Percentiles rank a stretch among this genome's conserved stretches.
Evolutionary conservation across 2,329 filamentous ascomycete species (phyloP).

Genomic region (Epichloe gansuensis): DNA sequence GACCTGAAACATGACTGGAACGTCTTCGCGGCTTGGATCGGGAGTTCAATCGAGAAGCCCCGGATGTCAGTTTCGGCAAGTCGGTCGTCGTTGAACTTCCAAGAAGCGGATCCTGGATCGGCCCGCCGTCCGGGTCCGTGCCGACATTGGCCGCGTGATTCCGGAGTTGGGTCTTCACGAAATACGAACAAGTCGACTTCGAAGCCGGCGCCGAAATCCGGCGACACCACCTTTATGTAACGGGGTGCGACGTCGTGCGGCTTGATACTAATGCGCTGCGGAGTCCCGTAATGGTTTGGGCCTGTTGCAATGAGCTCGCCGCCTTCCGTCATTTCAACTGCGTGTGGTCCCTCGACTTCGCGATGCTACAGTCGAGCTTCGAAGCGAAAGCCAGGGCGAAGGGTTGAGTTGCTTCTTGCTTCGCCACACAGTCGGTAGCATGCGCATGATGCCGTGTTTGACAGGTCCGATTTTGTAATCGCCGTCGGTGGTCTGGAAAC

Average conservation of each 20-base stretch:
- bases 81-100: neutral
- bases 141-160: neutral
- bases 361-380: neutral
- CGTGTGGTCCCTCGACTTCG: neutral
- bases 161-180: neutral
- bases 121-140: neutral
- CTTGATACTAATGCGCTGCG: neutral
- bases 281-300: neutral
- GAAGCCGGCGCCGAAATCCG: neutral
- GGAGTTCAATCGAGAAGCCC: neutral
- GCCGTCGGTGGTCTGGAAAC: too few species aligned
- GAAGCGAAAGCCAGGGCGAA: neutral
- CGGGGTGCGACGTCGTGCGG: neutral
- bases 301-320: neutral
- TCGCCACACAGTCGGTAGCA: too few species aligned
- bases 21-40: too few species aligned
- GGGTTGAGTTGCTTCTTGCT: too few species aligned
- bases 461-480: too few species aligned
- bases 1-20: neutral
- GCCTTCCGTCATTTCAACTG: neutral
- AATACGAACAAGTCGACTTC: neutral
- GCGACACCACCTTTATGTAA: neutral
- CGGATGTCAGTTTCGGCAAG: neutral
- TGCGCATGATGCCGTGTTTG: too few species aligned
- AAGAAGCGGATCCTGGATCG: neutral